Evolutionary conservation across 495 filamentous ascomycete genomes (phyloP), one percentile per base, ranked within the genome.

Genomic region (Filosporella fistucella): DNA sequence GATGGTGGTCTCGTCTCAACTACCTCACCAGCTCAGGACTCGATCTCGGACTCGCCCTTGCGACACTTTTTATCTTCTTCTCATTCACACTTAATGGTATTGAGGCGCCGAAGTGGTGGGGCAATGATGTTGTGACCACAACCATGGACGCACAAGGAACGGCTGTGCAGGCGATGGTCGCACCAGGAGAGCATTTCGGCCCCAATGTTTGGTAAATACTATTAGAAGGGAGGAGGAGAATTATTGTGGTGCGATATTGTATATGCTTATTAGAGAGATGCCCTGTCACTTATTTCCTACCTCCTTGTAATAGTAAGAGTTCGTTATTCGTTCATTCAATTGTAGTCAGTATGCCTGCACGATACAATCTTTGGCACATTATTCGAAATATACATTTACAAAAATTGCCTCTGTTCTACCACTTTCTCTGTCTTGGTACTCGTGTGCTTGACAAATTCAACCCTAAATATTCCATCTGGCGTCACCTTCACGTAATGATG

Each of bases 1-100:
- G 66, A 0, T 88, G 84, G 84, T 88, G 84, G 84, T 75, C 36
- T 67, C 1, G 67, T 68, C 7, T 85, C 78, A 10, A 68, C 82
- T 41, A 70, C 80, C 29, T 80, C 82, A 40, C 86, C 81, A 63
- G 80, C 84, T 53, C 71, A 67, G 1, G 74, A 77, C 40, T 75
- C 68, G 71, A 76, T 47, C 57, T 66, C 0, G 72, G 70, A 16
- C 59, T 76, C 16, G 62, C 68, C 5, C 47, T 76, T 14, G 60
- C 61, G 0, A 73, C 72, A 0, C 62, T 76, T 17, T 55, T 73
- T 16, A 64, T 75, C 44, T 75, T 76, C 57, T 72, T 74, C 37
- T 65, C 65, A 9, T 67, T 76, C 21, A 66, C 63, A 63, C 82
- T 37, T 66, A 81, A 32, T 18, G 49, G 77, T 24, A 67, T 65